Conservation (phyloP, 495 filamentous ascomycete genomes). For the Neurospora sp. region DNA sequence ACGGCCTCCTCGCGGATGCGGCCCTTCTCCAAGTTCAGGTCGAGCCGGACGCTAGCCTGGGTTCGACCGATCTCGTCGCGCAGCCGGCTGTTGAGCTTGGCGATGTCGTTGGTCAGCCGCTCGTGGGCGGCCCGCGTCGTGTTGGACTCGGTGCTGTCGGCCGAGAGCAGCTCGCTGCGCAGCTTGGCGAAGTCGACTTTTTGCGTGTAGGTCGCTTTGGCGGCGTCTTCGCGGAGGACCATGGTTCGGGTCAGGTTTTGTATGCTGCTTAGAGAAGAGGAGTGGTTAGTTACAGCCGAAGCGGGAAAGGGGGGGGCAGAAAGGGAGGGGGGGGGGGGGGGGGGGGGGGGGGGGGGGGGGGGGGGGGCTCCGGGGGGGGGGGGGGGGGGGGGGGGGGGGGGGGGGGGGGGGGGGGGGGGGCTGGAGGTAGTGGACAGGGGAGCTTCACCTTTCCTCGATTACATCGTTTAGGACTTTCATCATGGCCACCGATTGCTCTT, state of each 20-base stretch:
- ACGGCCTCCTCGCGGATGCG: constrained; percentile 94
- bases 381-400: neutral
- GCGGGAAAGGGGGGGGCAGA: neutral
- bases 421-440: neutral
- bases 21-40: constrained; percentile 95
- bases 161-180: constrained; percentile 81
- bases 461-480: constrained; percentile 96
- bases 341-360: neutral
- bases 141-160: constrained; percentile 82
- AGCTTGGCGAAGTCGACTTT: constrained; percentile 99
- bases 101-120: constrained; percentile 84
- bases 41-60: constrained; percentile 80
- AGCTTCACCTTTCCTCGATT: constrained; percentile 73
- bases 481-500: constrained; percentile 90
- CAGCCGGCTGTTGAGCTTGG: constrained; percentile 78
- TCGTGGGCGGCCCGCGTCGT: constrained; percentile 87
- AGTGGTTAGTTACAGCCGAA: neutral
- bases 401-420: neutral
- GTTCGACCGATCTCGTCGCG: constrained; percentile 91
- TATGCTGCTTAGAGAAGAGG: constrained; percentile 45
- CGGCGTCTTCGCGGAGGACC: constrained; percentile 90
- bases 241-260: constrained; percentile 97
- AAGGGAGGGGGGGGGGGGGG: neutral
- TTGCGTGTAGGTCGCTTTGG: constrained; percentile 86
- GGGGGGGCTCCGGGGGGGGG: too few species aligned